Evolutionary conservation across 352 stramenopile species (phyloP).

Genomic region (Phytophthora lateralis): DNA sequence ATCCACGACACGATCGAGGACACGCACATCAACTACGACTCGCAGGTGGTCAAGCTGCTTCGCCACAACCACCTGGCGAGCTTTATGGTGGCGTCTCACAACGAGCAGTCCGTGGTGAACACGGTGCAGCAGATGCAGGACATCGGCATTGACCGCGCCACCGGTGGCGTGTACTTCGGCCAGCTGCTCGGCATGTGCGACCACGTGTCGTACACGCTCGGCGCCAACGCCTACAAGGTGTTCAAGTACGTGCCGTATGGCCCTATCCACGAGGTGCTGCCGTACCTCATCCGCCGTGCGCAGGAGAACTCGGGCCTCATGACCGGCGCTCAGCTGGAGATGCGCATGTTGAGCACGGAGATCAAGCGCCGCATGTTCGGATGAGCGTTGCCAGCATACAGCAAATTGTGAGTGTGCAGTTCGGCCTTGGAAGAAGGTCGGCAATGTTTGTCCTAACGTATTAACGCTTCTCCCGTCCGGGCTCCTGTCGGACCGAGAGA

Average conservation of each 20-base stretch:
- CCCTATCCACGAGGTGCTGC: constrained; percentile 95
- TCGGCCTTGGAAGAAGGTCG: constrained; percentile 23
- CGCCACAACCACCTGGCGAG: constrained; percentile 87
- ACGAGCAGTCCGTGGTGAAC: constrained; percentile 94
- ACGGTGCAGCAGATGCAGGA: constrained; percentile 93
- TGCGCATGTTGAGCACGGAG: constrained; percentile 70
- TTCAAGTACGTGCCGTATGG: constrained; percentile 99
- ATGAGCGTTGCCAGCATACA: constrained; percentile 12
- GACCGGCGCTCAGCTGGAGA: constrained; percentile 80
- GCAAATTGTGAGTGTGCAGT: constrained; percentile 26
- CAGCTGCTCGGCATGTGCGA: constrained; percentile 98
- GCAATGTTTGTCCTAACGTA: constrained; percentile 29
- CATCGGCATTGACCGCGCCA: constrained; percentile 79
- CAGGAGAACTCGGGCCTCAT: constrained; percentile 96
- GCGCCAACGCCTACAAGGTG: constrained; percentile 90
- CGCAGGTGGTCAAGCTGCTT: constrained; percentile 91
- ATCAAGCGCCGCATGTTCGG: constrained; percentile 62
- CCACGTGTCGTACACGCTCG: constrained; percentile 96
- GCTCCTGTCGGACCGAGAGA: constrained; percentile 3
- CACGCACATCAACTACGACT: constrained; percentile 96
- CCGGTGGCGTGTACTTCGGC: constrained; percentile 93
- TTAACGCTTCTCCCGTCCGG: constrained; percentile 15
- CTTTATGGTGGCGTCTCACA: constrained; percentile 98
- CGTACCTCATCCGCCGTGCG: constrained; percentile 96
- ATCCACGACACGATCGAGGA: constrained; percentile 94